Conservation (phyloP, 495 filamentous ascomycete genomes). For the Annulohypoxylon moriforme region DNA sequence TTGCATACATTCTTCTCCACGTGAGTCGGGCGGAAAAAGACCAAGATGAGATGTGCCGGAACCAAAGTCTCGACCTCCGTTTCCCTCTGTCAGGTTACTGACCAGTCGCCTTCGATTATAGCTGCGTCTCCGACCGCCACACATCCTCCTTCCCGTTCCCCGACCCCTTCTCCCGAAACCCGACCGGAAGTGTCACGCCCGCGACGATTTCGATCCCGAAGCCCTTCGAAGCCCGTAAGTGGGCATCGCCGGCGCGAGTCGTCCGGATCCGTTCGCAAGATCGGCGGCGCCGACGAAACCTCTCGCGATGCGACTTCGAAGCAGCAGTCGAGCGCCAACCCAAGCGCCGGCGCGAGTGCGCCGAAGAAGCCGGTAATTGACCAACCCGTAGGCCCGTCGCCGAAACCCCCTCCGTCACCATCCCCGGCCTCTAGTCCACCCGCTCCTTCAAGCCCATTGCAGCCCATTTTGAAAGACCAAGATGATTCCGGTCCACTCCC, state of each 20-base stretch:
- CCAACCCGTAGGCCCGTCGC: slow-evolving; percentile 48
- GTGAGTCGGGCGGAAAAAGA: slow-evolving; percentile 53
- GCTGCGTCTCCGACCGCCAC: slow-evolving; percentile 52
- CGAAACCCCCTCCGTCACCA: slow-evolving; percentile 38
- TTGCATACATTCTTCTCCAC: slow-evolving; percentile 61
- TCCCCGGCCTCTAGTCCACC: slow-evolving; percentile 37
- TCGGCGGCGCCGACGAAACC: slow-evolving; percentile 53
- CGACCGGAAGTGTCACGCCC: slow-evolving; percentile 57
- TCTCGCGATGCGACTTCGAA: slow-evolving; percentile 51
- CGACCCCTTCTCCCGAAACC: slow-evolving; percentile 58
- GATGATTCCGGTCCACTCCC: slow-evolving; percentile 46
- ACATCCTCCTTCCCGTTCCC: slow-evolving; percentile 52
- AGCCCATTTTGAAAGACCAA: slow-evolving; percentile 48
- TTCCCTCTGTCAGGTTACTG: slow-evolving; percentile 46
- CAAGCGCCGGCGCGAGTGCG: slow-evolving; percentile 49
- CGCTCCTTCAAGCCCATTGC: slow-evolving; percentile 37
- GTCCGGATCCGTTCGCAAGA: slow-evolving; percentile 45
- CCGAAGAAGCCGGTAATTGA: slow-evolving; percentile 60
- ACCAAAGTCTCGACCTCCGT: slow-evolving; percentile 5
- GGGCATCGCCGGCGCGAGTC: slow-evolving; percentile 48
- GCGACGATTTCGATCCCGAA: slow-evolving; percentile 56
- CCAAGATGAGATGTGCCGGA: slow-evolving; percentile 22
- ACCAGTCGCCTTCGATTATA: slow-evolving; percentile 45
- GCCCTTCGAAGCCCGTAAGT: slow-evolving; percentile 49
- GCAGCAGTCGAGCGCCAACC: slow-evolving; percentile 49